phyloP scores from a whole-genome alignment of 805 yeast genomes.

The Saccharomycopsis amapae region DNA sequence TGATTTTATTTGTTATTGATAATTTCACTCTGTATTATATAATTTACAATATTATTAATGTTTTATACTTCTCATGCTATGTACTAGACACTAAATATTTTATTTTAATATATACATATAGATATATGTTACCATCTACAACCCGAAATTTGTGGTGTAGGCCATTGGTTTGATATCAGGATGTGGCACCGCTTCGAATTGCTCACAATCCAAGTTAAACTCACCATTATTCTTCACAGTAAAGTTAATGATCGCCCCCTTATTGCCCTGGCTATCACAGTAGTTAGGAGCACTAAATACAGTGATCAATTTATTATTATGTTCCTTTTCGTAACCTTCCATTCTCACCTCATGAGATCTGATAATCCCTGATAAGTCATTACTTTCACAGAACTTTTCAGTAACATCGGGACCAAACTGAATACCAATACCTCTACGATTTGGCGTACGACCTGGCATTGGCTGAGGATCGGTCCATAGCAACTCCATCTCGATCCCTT shows the following conservation, averaged over 20 bases:
- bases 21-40: too few species aligned
- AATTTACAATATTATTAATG: too few species aligned
- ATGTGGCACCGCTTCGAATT: constrained; percentile 79
- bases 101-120: too few species aligned
- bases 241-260: constrained; percentile 84
- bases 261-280: constrained; percentile 86
- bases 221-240: constrained; percentile 37
- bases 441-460: constrained; percentile 69
- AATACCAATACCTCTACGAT: constrained; percentile 91
- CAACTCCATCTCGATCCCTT: constrained; percentile 92
- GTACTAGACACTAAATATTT: too few species aligned
- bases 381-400: constrained; percentile 60
- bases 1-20: too few species aligned
- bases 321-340: constrained; percentile 86
- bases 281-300: constrained; percentile 98
- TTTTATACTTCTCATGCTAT: background rate
- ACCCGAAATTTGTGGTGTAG: constrained; percentile 50
- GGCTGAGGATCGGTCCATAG: constrained; percentile 96
- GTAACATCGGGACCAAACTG: constrained; percentile 98
- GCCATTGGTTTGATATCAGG: constrained; percentile 96
- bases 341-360: constrained; percentile 94
- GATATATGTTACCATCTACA: constrained; percentile 12
- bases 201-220: constrained; percentile 44
- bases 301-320: constrained; percentile 77
- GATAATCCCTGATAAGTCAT: constrained; percentile 70